Percentiles rank a stretch among this genome's conserved stretches.
Evolutionary conservation across 2,329 filamentous ascomycete species (phyloP).

Genomic region (Claviceps maximensis): DNA sequence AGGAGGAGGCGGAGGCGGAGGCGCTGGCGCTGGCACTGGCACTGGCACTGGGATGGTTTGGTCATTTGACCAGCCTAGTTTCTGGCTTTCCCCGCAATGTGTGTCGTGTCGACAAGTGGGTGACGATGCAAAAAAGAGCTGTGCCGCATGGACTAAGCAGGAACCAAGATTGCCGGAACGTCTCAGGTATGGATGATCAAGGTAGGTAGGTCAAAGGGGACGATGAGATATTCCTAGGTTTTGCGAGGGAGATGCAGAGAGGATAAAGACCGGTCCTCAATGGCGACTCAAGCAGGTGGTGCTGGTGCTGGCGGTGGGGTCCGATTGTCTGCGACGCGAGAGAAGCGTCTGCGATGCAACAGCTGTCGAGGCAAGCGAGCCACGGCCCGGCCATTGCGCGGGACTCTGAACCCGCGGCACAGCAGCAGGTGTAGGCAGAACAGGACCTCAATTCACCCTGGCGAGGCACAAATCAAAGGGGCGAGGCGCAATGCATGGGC

Average conservation of each 20-base stretch:
- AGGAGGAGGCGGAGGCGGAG: too few species aligned
- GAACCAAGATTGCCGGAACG: neutral
- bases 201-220: neutral
- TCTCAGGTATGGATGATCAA: neutral
- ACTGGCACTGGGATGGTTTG: neutral
- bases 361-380: constrained; percentile 4
- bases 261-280: neutral
- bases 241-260: constrained; percentile 2
- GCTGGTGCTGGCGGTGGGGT: neutral
- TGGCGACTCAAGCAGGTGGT: neutral
- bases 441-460: neutral
- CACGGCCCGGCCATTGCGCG: neutral
- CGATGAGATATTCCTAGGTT: neutral
- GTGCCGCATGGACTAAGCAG: neutral
- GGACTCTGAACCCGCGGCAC: neutral
- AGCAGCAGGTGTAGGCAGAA: constrained; percentile 3
- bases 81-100: constrained; percentile 2
- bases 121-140: neutral
- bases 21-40: too few species aligned
- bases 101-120: neutral
- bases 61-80: constrained; percentile 4
- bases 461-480: neutral
- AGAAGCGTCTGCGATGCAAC: constrained; percentile 4
- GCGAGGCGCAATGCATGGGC: neutral
- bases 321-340: constrained; percentile 1